phyloP scores from a whole-genome alignment of 2,329 filamentous ascomycete species.

The Cercospora berteroae region DNA sequence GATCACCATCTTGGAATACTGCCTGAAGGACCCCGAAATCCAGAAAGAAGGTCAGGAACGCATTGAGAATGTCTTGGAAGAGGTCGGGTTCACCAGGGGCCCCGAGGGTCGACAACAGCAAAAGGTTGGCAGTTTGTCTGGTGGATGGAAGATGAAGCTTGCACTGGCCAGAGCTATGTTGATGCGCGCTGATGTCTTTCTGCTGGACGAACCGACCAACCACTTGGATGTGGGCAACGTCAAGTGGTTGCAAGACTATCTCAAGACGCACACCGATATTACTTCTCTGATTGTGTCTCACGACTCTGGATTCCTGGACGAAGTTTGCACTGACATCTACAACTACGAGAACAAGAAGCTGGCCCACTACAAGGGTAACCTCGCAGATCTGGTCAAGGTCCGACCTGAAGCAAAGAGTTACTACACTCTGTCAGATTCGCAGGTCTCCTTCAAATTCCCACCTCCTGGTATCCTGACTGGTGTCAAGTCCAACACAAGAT shows the following conservation, averaged over 20 bases:
- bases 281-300: constrained; percentile 97
- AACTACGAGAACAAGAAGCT: constrained; percentile 99
- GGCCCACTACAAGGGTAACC: constrained; percentile 77
- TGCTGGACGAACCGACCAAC: constrained; percentile 98
- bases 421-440: constrained; percentile 86
- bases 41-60: constrained; percentile 73
- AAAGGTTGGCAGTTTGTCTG: constrained; percentile 89
- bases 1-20: constrained; percentile 91
- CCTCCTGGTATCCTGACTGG: constrained; percentile 89
- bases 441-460: constrained; percentile 97
- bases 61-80: constrained; percentile 77
- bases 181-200: constrained; percentile 89
- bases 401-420: constrained; percentile 96
- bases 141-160: constrained; percentile 99
- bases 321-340: constrained; percentile 97
- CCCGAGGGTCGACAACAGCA: constrained; percentile 85
- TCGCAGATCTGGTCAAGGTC: constrained; percentile 78
- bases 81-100: constrained; percentile 91
- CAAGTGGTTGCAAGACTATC: constrained; percentile 91
- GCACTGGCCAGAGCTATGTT: constrained; percentile 95
- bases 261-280: constrained; percentile 93
- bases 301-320: constrained; percentile 96
- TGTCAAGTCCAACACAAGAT: constrained; percentile 90
- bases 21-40: constrained; percentile 83
- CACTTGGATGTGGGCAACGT: constrained; percentile 96